Conservation (phyloP, 2,329 filamentous ascomycete species). For the Fusarium pseudoanthophilum region DNA sequence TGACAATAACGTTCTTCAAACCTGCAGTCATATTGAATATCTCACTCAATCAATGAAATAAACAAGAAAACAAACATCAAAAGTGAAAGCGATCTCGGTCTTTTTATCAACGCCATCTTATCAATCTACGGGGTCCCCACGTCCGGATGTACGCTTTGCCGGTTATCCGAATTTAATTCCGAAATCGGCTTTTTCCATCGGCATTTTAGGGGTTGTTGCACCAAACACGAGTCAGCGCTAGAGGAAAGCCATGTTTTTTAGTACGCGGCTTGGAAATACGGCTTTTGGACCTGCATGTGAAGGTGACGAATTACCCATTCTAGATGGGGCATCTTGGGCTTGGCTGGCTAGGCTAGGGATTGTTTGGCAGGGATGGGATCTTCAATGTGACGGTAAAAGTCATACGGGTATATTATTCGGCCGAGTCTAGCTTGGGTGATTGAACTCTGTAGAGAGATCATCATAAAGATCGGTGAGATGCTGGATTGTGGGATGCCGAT, state of each 20-base stretch:
- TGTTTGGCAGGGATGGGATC: neutral
- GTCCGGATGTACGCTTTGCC: slow-evolving; percentile 21
- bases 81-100: neutral
- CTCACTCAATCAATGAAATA: too few species aligned
- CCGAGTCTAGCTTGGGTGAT: accelerated
- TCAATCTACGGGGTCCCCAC: slow-evolving; percentile 18
- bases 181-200: slow-evolving; percentile 17
- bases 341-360: too few species aligned
- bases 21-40: slow-evolving; percentile 7
- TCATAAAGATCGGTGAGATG: neutral
- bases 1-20: slow-evolving; percentile 42
- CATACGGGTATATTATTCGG: neutral
- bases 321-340: accelerated
- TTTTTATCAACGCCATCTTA: slow-evolving; percentile 22
- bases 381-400: neutral
- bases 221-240: neutral
- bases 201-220: neutral
- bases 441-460: neutral
- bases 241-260: neutral
- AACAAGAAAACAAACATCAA: too few species aligned
- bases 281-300: neutral
- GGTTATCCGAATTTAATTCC: slow-evolving; percentile 22
- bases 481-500: neutral
- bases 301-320: neutral
- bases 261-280: neutral